Evolutionary conservation across 2,329 filamentous ascomycete species (phyloP), one percentile per base, ranked within the genome.

Genomic region (Alternaria dauci): DNA sequence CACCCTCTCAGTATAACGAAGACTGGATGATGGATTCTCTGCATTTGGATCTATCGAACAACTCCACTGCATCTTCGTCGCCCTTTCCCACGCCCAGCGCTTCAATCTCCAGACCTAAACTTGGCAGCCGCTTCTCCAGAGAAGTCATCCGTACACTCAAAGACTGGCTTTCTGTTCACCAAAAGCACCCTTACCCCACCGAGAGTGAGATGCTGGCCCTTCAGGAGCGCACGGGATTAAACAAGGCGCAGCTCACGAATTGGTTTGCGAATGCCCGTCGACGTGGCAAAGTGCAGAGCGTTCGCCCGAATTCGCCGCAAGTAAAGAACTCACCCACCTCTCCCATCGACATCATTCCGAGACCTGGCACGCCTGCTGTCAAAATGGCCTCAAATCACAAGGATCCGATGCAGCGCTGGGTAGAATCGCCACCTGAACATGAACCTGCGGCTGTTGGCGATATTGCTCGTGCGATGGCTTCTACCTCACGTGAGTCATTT

Each of bases 261-360:
- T 74, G 72, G 72, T 72, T 74, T 20, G 71, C 71, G 5, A 74
- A 74, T 34, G 68, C 72, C 3, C 66, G 71, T 50, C 66, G 72
- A 3, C 65, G 72, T 14, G 69, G 63, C 20, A 70, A 72, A 18
- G 55, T 69, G 25, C 66, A 66, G 26, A 60, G 38, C 30, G 54
- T 56, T 26, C 58, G 42, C 8, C 55, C 61, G n/a, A 53, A 44
- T 12, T 60, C 55, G 36, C 59, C 65, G 2, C 58, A 64, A 58
- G 57, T 53, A 8, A 56, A 41, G 7, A 55, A 51, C 25, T 48
- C 50, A 8, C 48, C 62, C 2, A 52, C 56, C 8, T 43, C 43
- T 26, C 65, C 71, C 9, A 59, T 72, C 16, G 68, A 72, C 16
- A 72, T 73, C 16, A 68, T 68, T 1, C 67, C 61, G 8, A 61